Evolutionary conservation across 495 filamentous ascomycete species (phyloP).

Genomic region (Hyaloscypha bicolor): DNA sequence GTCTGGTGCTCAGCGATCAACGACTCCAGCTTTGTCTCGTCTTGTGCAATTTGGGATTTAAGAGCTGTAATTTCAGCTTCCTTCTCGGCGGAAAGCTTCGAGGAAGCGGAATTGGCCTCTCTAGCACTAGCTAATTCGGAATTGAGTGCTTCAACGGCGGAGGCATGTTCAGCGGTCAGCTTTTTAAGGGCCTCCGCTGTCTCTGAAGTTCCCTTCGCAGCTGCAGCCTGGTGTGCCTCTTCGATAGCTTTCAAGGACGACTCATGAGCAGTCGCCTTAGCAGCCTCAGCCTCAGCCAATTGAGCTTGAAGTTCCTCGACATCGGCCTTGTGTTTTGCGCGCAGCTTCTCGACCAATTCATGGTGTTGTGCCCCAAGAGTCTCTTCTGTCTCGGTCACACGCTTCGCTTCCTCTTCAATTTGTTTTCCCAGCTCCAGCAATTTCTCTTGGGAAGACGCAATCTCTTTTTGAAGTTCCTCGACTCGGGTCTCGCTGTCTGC

Average conservation of each 20-base stretch:
- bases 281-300: slow-evolving; percentile 32
- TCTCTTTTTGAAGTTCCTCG: slow-evolving; percentile 48
- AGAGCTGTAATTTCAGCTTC: slow-evolving; percentile 42
- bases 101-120: slow-evolving; percentile 23
- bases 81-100: slow-evolving; percentile 23
- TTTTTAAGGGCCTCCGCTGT: slow-evolving; percentile 32
- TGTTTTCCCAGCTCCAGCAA: slow-evolving; percentile 30
- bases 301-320: slow-evolving; percentile 38
- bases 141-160: slow-evolving; percentile 43
- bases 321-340: slow-evolving; percentile 38
- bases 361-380: slow-evolving; percentile 29
- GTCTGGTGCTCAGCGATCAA: slow-evolving; percentile 31
- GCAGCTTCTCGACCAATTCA: slow-evolving; percentile 35
- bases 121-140: slow-evolving; percentile 26
- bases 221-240: slow-evolving; percentile 28
- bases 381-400: slow-evolving; percentile 26
- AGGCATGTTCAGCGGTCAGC: slow-evolving; percentile 39
- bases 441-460: slow-evolving; percentile 32
- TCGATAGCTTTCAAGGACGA: slow-evolving; percentile 30
- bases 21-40: slow-evolving; percentile 33
- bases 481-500: slow-evolving; percentile 36
- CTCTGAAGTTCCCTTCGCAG: slow-evolving; percentile 27
- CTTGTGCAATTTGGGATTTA: slow-evolving; percentile 42
- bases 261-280: slow-evolving; percentile 23
- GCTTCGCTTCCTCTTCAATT: slow-evolving; percentile 27